Evolutionary conservation across 2,329 filamentous ascomycete species (phyloP).

Genomic region (Exutisphaerella laricina): DNA sequence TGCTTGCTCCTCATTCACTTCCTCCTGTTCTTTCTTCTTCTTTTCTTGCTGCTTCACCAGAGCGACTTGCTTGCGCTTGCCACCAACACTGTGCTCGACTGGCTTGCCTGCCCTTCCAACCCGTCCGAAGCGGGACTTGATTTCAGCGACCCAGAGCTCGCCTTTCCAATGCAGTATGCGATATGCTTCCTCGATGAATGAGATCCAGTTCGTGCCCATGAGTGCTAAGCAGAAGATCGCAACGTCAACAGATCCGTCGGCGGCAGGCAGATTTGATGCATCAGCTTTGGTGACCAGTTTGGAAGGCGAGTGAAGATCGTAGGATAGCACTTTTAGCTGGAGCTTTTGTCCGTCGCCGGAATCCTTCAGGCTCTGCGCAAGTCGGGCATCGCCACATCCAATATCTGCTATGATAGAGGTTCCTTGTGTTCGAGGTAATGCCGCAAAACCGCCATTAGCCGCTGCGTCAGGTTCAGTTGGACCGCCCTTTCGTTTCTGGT

Average conservation of each 20-base stretch:
- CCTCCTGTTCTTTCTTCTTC: slow-evolving; percentile 49
- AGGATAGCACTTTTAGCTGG: slow-evolving; percentile 71
- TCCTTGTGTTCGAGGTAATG: slow-evolving; percentile 67
- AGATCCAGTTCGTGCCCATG: slow-evolving; percentile 98
- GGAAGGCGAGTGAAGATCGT: slow-evolving; percentile 74
- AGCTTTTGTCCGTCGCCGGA: slow-evolving; percentile 55
- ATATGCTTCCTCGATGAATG: slow-evolving; percentile 94
- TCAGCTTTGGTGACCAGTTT: slow-evolving; percentile 80
- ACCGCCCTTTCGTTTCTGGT: slow-evolving; percentile 39
- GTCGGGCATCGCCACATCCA: slow-evolving; percentile 84
- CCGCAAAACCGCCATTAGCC: slow-evolving; percentile 17
- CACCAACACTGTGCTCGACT: slow-evolving; percentile 66
- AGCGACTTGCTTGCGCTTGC: slow-evolving; percentile 46
- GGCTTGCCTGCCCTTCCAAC: slow-evolving; percentile 46
- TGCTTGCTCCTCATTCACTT: slow-evolving; percentile 54
- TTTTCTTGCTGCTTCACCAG: slow-evolving; percentile 34
- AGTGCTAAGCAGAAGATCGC: slow-evolving; percentile 93
- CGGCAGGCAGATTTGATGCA: slow-evolving; percentile 74
- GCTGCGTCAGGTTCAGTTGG: slow-evolving; percentile 23
- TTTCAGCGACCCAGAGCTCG: slow-evolving; percentile 95
- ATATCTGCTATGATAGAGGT: slow-evolving; percentile 79
- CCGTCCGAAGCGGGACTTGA: slow-evolving; percentile 82
- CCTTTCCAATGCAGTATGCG: slow-evolving; percentile 87
- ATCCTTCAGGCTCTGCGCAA: slow-evolving; percentile 63
- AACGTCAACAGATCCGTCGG: slow-evolving; percentile 71